Percentiles rank a stretch among this genome's conserved stretches.
phyloP scores from a whole-genome alignment of 257 asterid genomes.

The Leptodermis oblonga region DNA sequence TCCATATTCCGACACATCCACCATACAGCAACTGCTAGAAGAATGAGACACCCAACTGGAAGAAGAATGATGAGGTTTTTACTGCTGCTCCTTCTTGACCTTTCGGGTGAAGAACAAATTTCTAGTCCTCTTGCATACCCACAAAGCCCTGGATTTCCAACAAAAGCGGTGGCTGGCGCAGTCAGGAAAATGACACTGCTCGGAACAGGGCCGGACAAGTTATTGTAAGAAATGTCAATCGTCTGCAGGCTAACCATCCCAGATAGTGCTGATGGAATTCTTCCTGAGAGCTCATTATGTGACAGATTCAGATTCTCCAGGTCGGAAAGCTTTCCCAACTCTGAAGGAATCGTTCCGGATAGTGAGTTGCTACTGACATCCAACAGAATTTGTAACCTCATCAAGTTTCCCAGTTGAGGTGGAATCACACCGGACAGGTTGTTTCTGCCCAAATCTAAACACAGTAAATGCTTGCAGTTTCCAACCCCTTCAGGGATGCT shows the following conservation, averaged over 20 bases:
- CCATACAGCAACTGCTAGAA: slow-evolving; percentile 37
- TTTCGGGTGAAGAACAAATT: slow-evolving; percentile 37
- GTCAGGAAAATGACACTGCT: slow-evolving; percentile 30
- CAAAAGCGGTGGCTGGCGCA: slow-evolving; percentile 42
- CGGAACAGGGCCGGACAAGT: slow-evolving; percentile 66
- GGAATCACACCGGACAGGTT: slow-evolving; percentile 56
- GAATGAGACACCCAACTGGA: slow-evolving; percentile 38
- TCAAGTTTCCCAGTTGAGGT: slow-evolving; percentile 46
- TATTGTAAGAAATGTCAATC: slow-evolving; percentile 63
- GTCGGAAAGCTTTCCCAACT: slow-evolving; percentile 43
- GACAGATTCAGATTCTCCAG: slow-evolving; percentile 63
- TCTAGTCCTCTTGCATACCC: slow-evolving; percentile 54
- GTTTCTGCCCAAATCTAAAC: slow-evolving; percentile 51
- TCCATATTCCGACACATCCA: slow-evolving; percentile 30
- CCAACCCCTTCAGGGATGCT: slow-evolving; percentile 44
- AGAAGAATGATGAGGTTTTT: slow-evolving; percentile 42
- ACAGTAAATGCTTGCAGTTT: slow-evolving; percentile 34
- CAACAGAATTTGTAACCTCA: slow-evolving; percentile 38
- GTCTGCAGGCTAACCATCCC: slow-evolving; percentile 51
- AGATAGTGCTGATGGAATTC: slow-evolving; percentile 52
- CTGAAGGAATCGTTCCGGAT: slow-evolving; percentile 56
- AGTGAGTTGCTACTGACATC: slow-evolving; percentile 62
- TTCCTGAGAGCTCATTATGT: slow-evolving; percentile 56
- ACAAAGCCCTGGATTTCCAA: slow-evolving; percentile 58
- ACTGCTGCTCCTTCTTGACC: slow-evolving; percentile 27